phyloP scores from a whole-genome alignment of 1,284 basidiomycete species.

The Irpex rosettiformis region DNA sequence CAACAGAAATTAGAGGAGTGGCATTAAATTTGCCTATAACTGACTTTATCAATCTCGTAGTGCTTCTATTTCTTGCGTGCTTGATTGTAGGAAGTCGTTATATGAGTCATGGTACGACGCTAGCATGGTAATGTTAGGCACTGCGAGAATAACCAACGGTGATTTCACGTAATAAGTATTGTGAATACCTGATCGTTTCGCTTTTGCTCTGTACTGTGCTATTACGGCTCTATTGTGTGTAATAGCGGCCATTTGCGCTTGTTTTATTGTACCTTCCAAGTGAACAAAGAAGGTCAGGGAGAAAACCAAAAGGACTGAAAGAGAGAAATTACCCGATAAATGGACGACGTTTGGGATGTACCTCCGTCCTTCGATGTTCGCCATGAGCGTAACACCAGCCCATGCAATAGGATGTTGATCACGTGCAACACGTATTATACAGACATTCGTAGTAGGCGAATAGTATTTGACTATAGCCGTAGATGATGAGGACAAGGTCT shows the following conservation, averaged over 20 bases:
- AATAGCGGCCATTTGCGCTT: slow-evolving; percentile 71
- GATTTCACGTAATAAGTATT: slow-evolving; percentile 2
- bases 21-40: too few species aligned
- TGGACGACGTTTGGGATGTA: slow-evolving; percentile 72
- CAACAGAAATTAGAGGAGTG: background rate
- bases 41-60: slow-evolving; percentile 65
- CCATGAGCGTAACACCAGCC: slow-evolving; percentile 66
- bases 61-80: slow-evolving; percentile 55
- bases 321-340: slow-evolving; percentile 57
- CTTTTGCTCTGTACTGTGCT: slow-evolving; percentile 54
- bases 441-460: slow-evolving; percentile 72
- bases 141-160: slow-evolving; percentile 6
- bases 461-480: slow-evolving; percentile 75
- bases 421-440: slow-evolving; percentile 74
- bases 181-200: slow-evolving; percentile 48
- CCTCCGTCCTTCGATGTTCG: slow-evolving; percentile 49
- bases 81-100: slow-evolving; percentile 52
- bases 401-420: slow-evolving; percentile 73
- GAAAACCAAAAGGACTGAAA: background rate
- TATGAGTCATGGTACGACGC: slow-evolving; percentile 57
- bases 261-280: slow-evolving; percentile 69
- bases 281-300: background rate
- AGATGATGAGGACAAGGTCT: background rate
- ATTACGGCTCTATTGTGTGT: slow-evolving; percentile 66
- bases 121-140: slow-evolving; percentile 15